A percentile compares a stretch with the other conserved stretches of the same genome.
phyloP scores from a whole-genome alignment of 176 grass and related monocot genomes.

The Zoysia pacifica region DNA sequence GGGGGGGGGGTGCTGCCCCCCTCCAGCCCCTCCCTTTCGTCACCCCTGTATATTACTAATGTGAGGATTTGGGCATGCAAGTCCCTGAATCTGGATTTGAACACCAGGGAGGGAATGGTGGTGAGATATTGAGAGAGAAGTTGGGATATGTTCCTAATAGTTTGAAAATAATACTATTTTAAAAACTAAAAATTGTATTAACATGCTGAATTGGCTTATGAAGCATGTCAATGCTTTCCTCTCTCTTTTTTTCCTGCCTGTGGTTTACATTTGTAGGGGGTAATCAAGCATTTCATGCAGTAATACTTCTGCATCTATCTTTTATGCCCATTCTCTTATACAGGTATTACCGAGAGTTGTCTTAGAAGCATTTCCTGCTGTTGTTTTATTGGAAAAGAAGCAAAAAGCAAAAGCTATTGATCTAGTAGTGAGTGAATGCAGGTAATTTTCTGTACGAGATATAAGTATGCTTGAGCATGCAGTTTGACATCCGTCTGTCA shows the following conservation, averaged over 20 bases:
- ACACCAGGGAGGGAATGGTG: background rate
- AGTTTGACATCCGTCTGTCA: conserved; percentile 52
- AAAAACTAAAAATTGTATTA: background rate
- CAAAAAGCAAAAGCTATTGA: conserved; percentile 67
- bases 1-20: too few relatives aligned
- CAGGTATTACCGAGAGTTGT: conserved; percentile 91
- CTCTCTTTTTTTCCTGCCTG: background rate
- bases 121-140: background rate
- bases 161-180: background rate
- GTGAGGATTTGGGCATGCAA: background rate
- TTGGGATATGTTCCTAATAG: background rate
- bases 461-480: conserved; percentile 31
- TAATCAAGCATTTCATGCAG: background rate
- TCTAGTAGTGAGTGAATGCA: conserved; percentile 87
- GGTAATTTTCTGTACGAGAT: conserved; percentile 49
- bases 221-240: too few relatives aligned
- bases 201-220: background rate
- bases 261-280: background rate
- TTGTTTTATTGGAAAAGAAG: conserved; percentile 71
- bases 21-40: too few relatives aligned
- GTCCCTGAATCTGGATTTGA: background rate
- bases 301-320: background rate
- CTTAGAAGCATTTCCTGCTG: conserved; percentile 82
- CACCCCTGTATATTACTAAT: background rate
- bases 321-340: conserved; percentile 35